These are phyloP conservation scores for Chondrus crispus DNA, from an alignment of 23 red algal genomes.

Conservation along the genomic window DNA sequence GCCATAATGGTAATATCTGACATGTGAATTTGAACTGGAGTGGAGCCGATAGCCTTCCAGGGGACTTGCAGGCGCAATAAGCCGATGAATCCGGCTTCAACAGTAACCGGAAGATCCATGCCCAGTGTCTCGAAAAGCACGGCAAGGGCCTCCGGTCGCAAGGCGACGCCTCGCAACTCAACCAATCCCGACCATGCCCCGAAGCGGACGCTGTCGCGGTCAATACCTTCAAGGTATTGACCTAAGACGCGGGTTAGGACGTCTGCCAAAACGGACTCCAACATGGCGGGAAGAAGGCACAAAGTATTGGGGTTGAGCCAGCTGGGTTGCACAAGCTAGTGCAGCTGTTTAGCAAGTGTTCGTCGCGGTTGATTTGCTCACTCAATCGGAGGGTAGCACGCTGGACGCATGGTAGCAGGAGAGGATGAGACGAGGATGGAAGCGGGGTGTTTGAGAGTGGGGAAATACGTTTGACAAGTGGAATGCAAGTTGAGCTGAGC, in stretches of 20 bases:
- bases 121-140: conserved; percentile 83
- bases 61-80: conserved; percentile 73
- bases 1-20: conserved; percentile 68
- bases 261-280: conserved; percentile 79
- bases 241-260: conserved; percentile 77
- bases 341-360: too few species aligned
- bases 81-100: conserved; percentile 75
- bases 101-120: conserved; percentile 57
- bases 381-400: too few species aligned
- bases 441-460: too few species aligned
- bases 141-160: conserved; percentile 77
- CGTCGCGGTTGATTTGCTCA: too few species aligned
- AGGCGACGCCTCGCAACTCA: conserved; percentile 71
- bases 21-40: conserved; percentile 64
- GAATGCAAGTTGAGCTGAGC: too few species aligned
- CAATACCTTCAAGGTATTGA: conserved; percentile 88
- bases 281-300: conserved; percentile 63
- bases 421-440: too few species aligned
- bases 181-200: conserved; percentile 86
- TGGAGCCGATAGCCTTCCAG: conserved; percentile 83
- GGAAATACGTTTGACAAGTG: too few species aligned
- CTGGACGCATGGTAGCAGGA: too few species aligned
- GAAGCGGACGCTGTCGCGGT: conserved; percentile 65
- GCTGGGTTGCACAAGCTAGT: too few species aligned
- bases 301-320: too few species aligned